Conservation (phyloP, 306 rosid genomes). For the Argentina anserina region DNA sequence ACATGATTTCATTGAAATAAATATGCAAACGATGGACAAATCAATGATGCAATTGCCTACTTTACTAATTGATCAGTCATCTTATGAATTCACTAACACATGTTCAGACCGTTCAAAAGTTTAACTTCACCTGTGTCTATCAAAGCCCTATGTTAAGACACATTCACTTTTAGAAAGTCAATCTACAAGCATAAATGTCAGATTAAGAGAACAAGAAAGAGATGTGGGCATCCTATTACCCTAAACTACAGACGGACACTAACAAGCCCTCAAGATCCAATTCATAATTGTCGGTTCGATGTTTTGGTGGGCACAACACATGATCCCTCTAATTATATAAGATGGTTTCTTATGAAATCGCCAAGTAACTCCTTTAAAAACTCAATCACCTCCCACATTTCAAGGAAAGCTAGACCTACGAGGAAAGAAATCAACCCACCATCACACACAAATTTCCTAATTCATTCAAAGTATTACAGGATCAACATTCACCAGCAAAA, state of each 20-base stretch:
- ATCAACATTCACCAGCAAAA: background rate
- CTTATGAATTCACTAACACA: background rate
- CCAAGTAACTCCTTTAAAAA: background rate
- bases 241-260: background rate
- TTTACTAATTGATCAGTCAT: background rate
- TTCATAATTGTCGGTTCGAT: background rate
- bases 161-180: background rate
- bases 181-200: background rate
- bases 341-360: background rate
- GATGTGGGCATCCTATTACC: background rate
- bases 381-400: background rate
- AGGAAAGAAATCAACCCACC: background rate
- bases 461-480: background rate
- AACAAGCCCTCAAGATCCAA: background rate
- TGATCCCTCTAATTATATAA: background rate
- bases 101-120: background rate
- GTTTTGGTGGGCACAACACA: background rate
- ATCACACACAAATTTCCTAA: background rate
- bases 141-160: background rate
- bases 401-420: background rate
- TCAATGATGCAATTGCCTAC: background rate
- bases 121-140: background rate
- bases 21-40: background rate
- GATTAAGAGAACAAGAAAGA: background rate
- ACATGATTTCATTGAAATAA: slow-evolving; percentile 10